These are phyloP conservation scores for Pterocarpus macrocarpus DNA, from an alignment of 306 rosid genomes.

Conservation along the genomic window DNA sequence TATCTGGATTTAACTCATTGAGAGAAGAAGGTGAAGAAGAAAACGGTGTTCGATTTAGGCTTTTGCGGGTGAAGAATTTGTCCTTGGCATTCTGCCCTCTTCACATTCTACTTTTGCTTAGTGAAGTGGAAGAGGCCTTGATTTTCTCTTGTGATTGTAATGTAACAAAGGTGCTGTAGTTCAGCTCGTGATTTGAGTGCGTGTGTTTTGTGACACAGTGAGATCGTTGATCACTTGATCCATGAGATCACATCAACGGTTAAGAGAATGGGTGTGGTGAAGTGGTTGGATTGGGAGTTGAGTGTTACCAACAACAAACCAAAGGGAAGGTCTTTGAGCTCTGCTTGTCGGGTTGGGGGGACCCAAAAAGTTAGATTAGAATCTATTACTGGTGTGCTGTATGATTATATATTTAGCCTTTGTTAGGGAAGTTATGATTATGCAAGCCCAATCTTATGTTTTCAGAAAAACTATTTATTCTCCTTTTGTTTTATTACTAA, in stretches of 20 bases:
- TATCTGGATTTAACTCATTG: constrained; percentile 51
- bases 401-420: constrained; percentile 62
- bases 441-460: constrained; percentile 48
- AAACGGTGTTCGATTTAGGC: constrained; percentile 51
- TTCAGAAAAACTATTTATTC: not conserved
- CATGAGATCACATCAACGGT: constrained; percentile 52
- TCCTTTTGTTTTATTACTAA: not conserved
- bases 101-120: constrained; percentile 59
- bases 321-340: constrained; percentile 56
- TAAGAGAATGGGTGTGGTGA: constrained; percentile 64
- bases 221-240: constrained; percentile 36
- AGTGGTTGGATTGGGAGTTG: constrained; percentile 72
- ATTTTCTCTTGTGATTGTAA: constrained; percentile 54
- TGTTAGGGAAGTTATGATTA: constrained; percentile 45
- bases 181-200: constrained; percentile 46
- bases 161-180: constrained; percentile 58
- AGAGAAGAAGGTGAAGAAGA: constrained; percentile 39
- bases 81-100: constrained; percentile 40
- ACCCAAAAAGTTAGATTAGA: constrained; percentile 78
- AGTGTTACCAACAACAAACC: constrained; percentile 69
- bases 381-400: constrained; percentile 69
- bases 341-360: constrained; percentile 70
- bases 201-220: constrained; percentile 42
- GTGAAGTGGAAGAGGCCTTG: constrained; percentile 51
- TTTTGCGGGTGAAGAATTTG: constrained; percentile 49